Evolutionary conservation across 805 yeast species (phyloP), one percentile per base, ranked within the genome.

Genomic region (Cyberlindnera subsufficiens): DNA sequence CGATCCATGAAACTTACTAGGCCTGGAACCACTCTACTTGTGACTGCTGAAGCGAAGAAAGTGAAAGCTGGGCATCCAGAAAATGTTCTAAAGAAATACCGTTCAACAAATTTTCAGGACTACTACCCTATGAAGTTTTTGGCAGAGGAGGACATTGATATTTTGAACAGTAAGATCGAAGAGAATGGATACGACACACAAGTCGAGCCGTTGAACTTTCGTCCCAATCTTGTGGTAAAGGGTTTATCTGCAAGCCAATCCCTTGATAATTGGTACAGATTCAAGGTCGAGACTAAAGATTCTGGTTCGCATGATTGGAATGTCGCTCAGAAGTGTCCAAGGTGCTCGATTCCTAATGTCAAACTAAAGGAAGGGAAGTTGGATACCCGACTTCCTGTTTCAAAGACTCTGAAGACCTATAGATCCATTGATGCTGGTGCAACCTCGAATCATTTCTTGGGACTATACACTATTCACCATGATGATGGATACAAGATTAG

Each of bases 321-420:
- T 6, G 39, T 43, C 2, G 50, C 51, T 3, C 48, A 45, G 15
- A 54, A 50, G 38, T 44, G 52, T 36, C 49, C 53, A 19, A 35
- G 58, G 32, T 54, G 58, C 38, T 39, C 45, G 7, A 45, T 54
- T 27, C 53, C 56, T 4, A 52, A 54, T 42, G 51, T 51, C 11
- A 43, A 42, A 6, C n/a, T 52, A 19, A 42, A 42, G 1, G 39
- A 32, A 5, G 58, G 58, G 3, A 39, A 16, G 1, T 43, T 52
- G 17, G 56, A 52, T 32, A 49, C 49, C 35, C 20, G 40, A n/a
- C 47, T 42, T 33, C 32, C 43, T 9, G 56, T 49, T 3, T 34
- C 51, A 8, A 49, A 49, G 36, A 40, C 46, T 2, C 19, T 54
- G 29, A 32, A 30, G 13, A 30, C 35, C 6, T 54, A 52, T 33